phyloP scores from a whole-genome alignment of 1,284 basidiomycete species.

The Pseudozyma sp. region DNA sequence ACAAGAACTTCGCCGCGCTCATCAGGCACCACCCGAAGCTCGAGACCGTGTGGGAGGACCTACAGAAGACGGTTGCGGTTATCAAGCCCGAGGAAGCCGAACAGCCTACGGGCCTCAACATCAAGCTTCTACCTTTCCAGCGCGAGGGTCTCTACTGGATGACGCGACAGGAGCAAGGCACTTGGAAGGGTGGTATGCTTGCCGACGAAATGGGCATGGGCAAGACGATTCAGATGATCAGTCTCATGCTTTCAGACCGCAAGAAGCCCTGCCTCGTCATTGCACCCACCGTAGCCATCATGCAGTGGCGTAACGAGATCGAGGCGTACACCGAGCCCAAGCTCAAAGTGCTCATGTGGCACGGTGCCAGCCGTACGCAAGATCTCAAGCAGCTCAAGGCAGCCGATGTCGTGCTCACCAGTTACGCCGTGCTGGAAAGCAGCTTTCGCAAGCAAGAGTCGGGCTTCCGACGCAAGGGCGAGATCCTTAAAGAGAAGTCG shows the following conservation, averaged over 20 bases:
- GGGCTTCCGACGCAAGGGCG: conserved; percentile 88
- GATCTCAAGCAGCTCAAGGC: conserved; percentile 79
- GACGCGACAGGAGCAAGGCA: conserved; percentile 87
- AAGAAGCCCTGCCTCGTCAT: conserved; percentile 88
- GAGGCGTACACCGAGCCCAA: conserved; percentile 72
- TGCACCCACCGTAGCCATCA: conserved; percentile 90
- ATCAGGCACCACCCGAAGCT: conserved; percentile 76
- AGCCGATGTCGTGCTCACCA: conserved; percentile 80
- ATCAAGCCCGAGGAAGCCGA: conserved; percentile 75
- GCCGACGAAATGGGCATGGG: conserved; percentile 95
- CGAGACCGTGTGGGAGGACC: conserved; percentile 85
- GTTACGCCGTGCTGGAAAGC: conserved; percentile 83
- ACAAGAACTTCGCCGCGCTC: conserved; percentile 33
- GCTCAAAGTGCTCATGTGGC: conserved; percentile 84
- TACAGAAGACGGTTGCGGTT: conserved; percentile 71
- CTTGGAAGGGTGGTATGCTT: conserved; percentile 92
- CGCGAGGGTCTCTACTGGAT: conserved; percentile 96
- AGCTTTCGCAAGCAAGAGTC: conserved; percentile 91
- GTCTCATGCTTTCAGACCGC: conserved; percentile 83
- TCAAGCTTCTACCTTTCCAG: conserved; percentile 78
- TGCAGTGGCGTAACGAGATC: conserved; percentile 99
- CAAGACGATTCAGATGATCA: conserved; percentile 97
- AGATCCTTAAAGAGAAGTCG: conserved; percentile 88
- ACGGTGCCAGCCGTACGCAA: conserved; percentile 77
- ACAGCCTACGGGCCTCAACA: conserved; percentile 80